Conservation (phyloP, 2,329 filamentous ascomycete genomes). For the Ophiognomonia clavigignenti-juglandacearum region DNA sequence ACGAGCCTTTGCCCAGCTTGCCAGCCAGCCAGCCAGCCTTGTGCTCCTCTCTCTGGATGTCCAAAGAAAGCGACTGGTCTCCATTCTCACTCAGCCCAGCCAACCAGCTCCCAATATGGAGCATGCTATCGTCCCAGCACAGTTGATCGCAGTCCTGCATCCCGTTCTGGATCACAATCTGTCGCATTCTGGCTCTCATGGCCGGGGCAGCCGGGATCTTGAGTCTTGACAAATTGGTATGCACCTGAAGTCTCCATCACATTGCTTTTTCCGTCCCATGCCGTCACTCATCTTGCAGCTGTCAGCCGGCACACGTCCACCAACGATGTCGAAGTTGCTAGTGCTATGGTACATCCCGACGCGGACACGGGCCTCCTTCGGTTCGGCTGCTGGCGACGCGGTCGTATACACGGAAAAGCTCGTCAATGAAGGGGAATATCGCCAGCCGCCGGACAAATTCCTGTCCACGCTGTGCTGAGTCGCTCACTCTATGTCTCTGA, state of each 20-base stretch:
- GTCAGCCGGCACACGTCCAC: neutral
- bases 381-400: neutral
- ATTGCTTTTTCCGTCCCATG: neutral
- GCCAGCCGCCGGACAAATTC: too few species aligned
- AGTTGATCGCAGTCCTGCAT: too few species aligned
- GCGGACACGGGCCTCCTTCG: neutral
- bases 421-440: too few species aligned
- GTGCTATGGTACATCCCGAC: too few species aligned
- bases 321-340: too few species aligned
- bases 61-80: too few species aligned
- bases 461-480: too few species aligned
- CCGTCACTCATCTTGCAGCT: neutral
- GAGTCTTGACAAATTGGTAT: neutral
- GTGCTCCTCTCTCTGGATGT: neutral
- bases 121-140: constrained; percentile 11
- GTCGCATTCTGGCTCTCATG: too few species aligned
- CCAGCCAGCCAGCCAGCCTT: neutral
- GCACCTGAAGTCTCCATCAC: neutral
- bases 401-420: neutral
- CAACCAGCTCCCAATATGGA: constrained; percentile 1
- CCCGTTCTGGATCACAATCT: too few species aligned
- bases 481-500: too few species aligned
- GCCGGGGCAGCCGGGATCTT: neutral
- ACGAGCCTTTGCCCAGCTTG: too few species aligned
- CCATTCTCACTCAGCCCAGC: too few species aligned